Percentiles rank a stretch among this genome's conserved stretches.
These are phyloP conservation scores for Byssochlamys sp. DNA, from an alignment of 2,329 filamentous ascomycete species.

Conservation along the genomic window DNA sequence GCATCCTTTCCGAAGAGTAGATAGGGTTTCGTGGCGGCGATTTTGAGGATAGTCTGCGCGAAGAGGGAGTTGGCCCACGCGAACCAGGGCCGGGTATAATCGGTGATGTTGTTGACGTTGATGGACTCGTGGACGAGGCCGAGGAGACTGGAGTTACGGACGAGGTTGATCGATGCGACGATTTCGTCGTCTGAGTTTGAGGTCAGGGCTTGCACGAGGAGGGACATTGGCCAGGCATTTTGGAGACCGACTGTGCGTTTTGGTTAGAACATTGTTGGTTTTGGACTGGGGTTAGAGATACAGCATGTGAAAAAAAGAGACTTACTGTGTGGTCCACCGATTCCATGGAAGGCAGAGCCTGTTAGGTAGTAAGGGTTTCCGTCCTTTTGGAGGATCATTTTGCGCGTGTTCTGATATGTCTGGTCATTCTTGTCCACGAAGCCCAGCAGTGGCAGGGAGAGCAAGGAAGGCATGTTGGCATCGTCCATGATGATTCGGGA, in stretches of 20 bases:
- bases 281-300: not conserved
- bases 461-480: constrained; percentile 54
- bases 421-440: constrained; percentile 51
- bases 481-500: constrained; percentile 56
- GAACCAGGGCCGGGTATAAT: constrained; percentile 88
- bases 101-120: constrained; percentile 59
- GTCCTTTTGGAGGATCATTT: constrained; percentile 62
- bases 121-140: constrained; percentile 89
- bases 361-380: constrained; percentile 84
- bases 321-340: constrained; percentile 65
- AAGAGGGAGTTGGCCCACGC: constrained; percentile 97
- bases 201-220: constrained; percentile 85
- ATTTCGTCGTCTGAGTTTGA: constrained; percentile 76
- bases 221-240: constrained; percentile 94
- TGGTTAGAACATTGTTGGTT: constrained; percentile 32
- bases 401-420: constrained; percentile 80
- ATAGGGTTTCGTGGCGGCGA: constrained; percentile 80
- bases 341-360: constrained; percentile 69
- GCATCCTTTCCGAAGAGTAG: constrained; percentile 63
- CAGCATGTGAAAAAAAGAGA: not conserved
- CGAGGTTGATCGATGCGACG: constrained; percentile 57
- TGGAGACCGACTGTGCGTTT: constrained; percentile 60
- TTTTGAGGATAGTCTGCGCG: constrained; percentile 78
- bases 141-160: constrained; percentile 64
- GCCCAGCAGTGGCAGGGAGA: constrained; percentile 51